phyloP scores from a whole-genome alignment of 768 basidiomycete species.

The Lentinula raphanica region DNA sequence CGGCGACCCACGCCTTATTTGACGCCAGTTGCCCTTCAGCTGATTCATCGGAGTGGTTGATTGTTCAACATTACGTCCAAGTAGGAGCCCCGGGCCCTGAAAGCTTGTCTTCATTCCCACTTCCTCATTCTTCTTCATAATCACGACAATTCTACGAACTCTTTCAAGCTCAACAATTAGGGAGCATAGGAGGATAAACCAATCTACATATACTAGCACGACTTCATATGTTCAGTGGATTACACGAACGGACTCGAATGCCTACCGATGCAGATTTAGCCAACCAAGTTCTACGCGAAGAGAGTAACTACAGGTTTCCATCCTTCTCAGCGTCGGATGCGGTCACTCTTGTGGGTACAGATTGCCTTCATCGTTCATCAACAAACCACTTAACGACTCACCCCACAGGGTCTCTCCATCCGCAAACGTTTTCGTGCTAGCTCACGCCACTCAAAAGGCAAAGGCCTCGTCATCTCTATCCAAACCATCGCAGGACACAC shows the following conservation, averaged over 20 bases:
- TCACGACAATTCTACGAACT: background rate
- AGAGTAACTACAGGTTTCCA: conserved; percentile 63
- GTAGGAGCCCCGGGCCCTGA: background rate
- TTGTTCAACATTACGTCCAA: background rate
- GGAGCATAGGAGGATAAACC: background rate
- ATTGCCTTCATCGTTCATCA: background rate
- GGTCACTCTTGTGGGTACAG: conserved; percentile 54
- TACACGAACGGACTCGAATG: conserved; percentile 48
- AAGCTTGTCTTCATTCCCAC: background rate
- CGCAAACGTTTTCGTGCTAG: conserved; percentile 80
- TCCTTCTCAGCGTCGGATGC: conserved; percentile 76
- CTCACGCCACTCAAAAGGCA: conserved; percentile 66
- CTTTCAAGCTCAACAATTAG: background rate
- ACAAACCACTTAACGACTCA: background rate
- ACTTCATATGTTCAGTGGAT: conserved; percentile 54
- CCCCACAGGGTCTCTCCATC: conserved; percentile 55
- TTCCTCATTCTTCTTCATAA: background rate
- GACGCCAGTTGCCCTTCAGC: background rate
- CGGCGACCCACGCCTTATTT: background rate
- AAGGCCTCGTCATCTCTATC: conserved; percentile 76
- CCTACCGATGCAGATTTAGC: conserved; percentile 72
- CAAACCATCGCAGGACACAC: conserved; percentile 76
- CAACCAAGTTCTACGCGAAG: conserved; percentile 64
- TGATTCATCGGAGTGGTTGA: background rate
- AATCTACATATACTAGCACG: background rate